Conservation (phyloP, 2,329 filamentous ascomycete genomes). For the Ceratocystis variospora region DNA sequence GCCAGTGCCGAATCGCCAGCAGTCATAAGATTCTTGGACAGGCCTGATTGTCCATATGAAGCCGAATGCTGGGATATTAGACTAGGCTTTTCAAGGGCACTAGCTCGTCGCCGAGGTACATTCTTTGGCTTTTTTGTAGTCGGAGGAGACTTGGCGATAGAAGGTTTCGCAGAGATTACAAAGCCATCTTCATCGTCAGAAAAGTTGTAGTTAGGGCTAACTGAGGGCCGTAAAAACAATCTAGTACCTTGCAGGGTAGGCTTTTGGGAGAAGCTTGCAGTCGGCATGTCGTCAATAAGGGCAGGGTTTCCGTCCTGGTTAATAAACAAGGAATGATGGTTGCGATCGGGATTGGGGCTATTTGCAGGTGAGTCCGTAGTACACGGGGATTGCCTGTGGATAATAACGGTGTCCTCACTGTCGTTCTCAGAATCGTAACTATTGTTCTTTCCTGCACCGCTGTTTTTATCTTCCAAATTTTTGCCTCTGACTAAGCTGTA, state of each 20-base stretch:
- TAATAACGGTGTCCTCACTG: not conserved
- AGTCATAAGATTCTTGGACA: not conserved
- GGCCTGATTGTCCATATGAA: not conserved
- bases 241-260: not conserved
- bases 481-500: not conserved
- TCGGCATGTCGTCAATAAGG: not conserved
- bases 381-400: not conserved
- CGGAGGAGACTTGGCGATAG: not conserved
- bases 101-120: not conserved
- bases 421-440: conserved; percentile 1
- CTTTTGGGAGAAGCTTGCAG: not conserved
- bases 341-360: not conserved
- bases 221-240: conserved; percentile 8
- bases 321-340: not conserved
- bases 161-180: not conserved
- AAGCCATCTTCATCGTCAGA: conserved; percentile 22
- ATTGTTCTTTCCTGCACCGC: not conserved
- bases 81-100: not conserved
- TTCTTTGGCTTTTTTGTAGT: not conserved
- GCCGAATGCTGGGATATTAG: not conserved
- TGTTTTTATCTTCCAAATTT: not conserved
- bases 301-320: not conserved
- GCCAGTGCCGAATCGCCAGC: not conserved
- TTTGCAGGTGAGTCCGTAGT: not conserved
- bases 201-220: conserved; percentile 21